Evolutionary conservation across 257 asterid genomes (phyloP).

Genomic region (Nicotiana attenuata): DNA sequence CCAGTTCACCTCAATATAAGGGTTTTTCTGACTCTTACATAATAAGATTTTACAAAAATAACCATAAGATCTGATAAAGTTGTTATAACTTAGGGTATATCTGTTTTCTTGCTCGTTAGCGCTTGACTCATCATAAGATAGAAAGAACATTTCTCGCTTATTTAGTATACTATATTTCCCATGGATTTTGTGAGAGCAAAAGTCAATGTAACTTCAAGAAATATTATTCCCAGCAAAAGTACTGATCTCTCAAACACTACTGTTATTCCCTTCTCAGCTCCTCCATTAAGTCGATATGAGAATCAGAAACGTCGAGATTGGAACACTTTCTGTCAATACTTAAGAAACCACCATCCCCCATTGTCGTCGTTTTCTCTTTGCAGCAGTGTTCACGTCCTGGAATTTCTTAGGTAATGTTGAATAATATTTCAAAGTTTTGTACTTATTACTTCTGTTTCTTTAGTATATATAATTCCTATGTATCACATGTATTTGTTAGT

Average conservation of each 20-base stretch:
- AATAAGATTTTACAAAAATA: too few relatives aligned
- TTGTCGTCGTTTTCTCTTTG: conserved; percentile 17
- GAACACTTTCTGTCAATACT: conserved; percentile 38
- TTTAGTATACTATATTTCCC: neutral
- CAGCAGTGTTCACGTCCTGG: conserved; percentile 23
- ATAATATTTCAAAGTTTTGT: too few relatives aligned
- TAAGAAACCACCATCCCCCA: conserved; percentile 27
- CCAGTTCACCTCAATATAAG: neutral
- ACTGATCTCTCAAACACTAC: neutral
- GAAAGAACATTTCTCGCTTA: neutral
- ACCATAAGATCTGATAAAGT: neutral
- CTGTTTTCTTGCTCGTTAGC: neutral
- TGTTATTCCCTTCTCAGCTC: neutral
- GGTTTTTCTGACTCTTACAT: too few relatives aligned
- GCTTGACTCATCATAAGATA: neutral
- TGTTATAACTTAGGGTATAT: too few relatives aligned
- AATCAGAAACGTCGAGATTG: conserved; percentile 42
- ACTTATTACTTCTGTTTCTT: too few relatives aligned
- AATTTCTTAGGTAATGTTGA: conserved; percentile 17
- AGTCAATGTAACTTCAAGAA: conserved; percentile 8
- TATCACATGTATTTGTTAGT: too few relatives aligned
- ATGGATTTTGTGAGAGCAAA: conserved; percentile 22
- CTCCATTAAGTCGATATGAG: conserved; percentile 27
- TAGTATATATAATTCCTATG: too few relatives aligned
- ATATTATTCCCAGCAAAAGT: neutral